Evolutionary conservation across 768 basidiomycete genomes (phyloP), one percentile per base, ranked within the genome.

Genomic region (Cystobasidium tubakii): DNA sequence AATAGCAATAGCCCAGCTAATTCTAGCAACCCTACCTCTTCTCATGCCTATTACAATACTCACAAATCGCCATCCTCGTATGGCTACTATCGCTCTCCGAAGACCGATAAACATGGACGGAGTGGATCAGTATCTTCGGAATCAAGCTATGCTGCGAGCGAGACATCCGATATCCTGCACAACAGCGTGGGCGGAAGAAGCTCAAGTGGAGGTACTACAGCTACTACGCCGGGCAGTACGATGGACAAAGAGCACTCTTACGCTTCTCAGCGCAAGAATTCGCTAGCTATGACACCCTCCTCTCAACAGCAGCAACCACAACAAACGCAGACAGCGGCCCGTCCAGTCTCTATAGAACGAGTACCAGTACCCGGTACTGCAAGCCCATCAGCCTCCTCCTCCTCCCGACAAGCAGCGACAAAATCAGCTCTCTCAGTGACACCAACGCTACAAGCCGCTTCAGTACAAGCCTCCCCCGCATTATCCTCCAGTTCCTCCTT

Each of bases 401-500:
- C 57, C 71, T 64, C 13, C 29, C 53, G 19, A 39, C 39, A 36
- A 27, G 29, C n/a, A 13, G 63, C 9, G n/a, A 29, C 57, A 60
- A 60, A 34, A 21, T 12, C 57, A 10, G 33, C 57, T 4, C 13
- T 29, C 4, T 34, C 57, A 54, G 27, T n/a, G 12, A 21, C 57
- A 60, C 27, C 57, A 13, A 29, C 29, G 6, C 15, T 6, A 77
- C 1, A 12, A 62, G 13, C 62, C 50, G 21, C 73, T 57, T 29
- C 71, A 57, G 15, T 62, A 19, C 23, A 23, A 53, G 31, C 75
- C 15, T 79, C 78, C 12, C 78, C 78, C 1, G 75, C 77, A 6
- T 74, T 74, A 1, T 79, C 78, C 2, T 73, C 71, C 10, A 62
- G 72, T 10, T 78, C 78, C 0, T 76, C 76, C 31, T 29, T 53